These are phyloP conservation scores for Oxytropis ochrocephala DNA, from an alignment of 306 rosid species.

Conservation along the genomic window DNA sequence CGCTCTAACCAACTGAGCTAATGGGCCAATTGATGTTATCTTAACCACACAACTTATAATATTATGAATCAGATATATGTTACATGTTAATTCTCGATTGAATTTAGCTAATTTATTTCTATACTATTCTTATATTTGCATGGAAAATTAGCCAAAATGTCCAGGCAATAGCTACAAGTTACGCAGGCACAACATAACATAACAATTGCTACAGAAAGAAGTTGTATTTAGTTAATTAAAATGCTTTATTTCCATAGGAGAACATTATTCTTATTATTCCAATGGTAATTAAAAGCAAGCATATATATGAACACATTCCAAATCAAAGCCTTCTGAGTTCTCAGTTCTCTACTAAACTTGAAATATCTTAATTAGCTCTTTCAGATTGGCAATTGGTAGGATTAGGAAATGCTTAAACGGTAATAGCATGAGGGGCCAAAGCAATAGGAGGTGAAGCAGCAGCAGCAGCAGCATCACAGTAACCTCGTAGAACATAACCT, in stretches of 20 bases:
- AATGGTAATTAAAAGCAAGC: background rate
- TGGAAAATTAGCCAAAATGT: too few species aligned
- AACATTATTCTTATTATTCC: background rate
- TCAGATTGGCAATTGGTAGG: background rate
- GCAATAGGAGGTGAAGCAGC: conserved; percentile 2
- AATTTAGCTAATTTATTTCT: too few species aligned
- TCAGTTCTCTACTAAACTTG: background rate
- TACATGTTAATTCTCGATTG: too few species aligned
- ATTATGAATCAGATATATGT: too few species aligned
- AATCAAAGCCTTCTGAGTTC: background rate
- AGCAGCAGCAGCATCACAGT: conserved; percentile 29
- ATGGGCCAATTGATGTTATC: background rate
- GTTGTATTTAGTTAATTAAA: background rate
- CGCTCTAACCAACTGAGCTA: conserved; percentile 27
- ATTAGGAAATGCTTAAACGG: background rate
- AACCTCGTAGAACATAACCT: conserved; percentile 28
- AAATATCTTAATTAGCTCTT: background rate
- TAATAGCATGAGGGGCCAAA: conserved; percentile 8
- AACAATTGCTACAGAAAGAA: background rate
- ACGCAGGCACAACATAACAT: background rate
- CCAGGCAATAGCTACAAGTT: background rate
- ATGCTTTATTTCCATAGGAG: background rate
- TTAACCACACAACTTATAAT: too few species aligned
- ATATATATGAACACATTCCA: background rate
- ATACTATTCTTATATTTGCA: too few species aligned